phyloP scores from a whole-genome alignment of 2,329 filamentous ascomycete species.

The Neopestalotiopsis rosae region DNA sequence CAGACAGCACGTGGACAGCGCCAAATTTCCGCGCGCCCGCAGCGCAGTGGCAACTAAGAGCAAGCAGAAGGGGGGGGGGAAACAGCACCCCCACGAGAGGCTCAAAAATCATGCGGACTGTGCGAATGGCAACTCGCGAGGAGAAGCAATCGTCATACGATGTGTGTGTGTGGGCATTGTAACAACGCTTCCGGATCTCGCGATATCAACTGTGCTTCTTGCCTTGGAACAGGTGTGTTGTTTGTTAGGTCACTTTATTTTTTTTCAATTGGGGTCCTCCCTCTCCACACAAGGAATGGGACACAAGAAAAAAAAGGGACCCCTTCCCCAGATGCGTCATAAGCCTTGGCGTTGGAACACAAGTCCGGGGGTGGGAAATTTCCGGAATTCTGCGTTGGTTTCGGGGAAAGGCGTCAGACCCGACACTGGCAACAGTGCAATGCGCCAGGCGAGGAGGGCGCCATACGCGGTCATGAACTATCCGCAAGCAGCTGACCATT shows the following conservation, averaged over 20 bases:
- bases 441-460: too few species aligned
- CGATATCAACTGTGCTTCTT: too few species aligned
- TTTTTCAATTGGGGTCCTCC: too few species aligned
- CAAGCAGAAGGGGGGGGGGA: not conserved
- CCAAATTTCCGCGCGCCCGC: not conserved
- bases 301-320: not conserved
- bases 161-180: too few species aligned
- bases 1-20: constrained; percentile 7
- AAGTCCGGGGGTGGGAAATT: not conserved
- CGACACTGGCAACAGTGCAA: not conserved
- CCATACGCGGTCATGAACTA: too few species aligned
- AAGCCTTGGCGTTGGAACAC: not conserved
- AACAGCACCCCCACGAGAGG: not conserved
- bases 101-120: too few species aligned
- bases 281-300: too few species aligned
- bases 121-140: too few species aligned
- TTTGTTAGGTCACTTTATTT: too few species aligned
- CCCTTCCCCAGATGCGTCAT: constrained; percentile 1
- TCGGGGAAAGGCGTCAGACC: not conserved
- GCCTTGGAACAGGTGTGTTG: too few species aligned
- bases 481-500: not conserved
- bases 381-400: not conserved
- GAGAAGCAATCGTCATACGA: too few species aligned
- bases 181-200: too few species aligned
- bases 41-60: not conserved